Evolutionary conservation across 441 rosid genomes (phyloP).

Genomic region (Sinapis alba): DNA sequence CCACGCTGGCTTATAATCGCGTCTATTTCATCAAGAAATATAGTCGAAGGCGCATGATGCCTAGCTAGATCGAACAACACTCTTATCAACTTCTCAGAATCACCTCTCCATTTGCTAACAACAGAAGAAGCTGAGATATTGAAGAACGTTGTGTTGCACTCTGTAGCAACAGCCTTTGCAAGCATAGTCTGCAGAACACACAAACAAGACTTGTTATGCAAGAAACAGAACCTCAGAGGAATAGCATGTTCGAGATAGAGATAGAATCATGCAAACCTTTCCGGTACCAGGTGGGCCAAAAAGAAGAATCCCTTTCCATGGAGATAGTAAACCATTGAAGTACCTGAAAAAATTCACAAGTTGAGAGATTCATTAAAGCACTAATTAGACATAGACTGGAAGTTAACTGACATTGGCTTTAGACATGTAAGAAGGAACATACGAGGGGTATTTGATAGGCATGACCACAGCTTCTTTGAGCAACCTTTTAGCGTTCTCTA

Average conservation of each 20-base stretch:
- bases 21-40: conserved; percentile 95
- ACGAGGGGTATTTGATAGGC: conserved; percentile 98
- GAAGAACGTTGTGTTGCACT: conserved; percentile 98
- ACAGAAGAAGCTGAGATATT: conserved; percentile 98
- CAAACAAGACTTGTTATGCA: background rate
- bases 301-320: conserved; percentile 99
- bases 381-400: background rate
- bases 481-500: conserved; percentile 81
- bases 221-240: background rate
- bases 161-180: conserved; percentile 98
- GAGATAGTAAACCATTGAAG: conserved; percentile 89
- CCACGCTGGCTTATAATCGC: conserved; percentile 98
- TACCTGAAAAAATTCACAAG: conserved; percentile 51
- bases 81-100: conserved; percentile 91
- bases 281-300: conserved; percentile 99
- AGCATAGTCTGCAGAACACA: conserved; percentile 85
- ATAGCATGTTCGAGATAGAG: background rate
- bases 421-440: conserved; percentile 31
- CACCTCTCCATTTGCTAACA: conserved; percentile 99
- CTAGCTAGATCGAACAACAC: conserved; percentile 93
- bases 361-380: background rate
- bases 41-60: conserved; percentile 96
- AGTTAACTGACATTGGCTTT: background rate
- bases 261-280: conserved; percentile 63
- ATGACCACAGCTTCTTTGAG: conserved; percentile 98